Evolutionary conservation across 2,329 filamentous ascomycete species (phyloP), one percentile per base, ranked within the genome.

Genomic region (Colletotrichum sp.): DNA sequence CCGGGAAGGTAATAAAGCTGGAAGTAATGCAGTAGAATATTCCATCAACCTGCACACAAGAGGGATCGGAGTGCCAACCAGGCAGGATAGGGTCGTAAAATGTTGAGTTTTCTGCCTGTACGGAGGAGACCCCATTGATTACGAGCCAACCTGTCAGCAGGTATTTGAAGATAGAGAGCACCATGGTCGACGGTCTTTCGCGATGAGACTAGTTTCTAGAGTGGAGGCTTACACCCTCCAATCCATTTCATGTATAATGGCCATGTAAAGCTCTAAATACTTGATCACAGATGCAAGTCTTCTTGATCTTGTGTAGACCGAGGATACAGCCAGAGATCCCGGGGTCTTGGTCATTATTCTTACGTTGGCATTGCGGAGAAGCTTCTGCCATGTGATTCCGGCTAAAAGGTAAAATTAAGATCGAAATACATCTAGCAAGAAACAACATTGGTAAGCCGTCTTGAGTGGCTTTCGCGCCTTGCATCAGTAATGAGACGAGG

Each of bases 221-320:
- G 30, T 30, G 1, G 30, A 30, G 30, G 30, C 30, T 30, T 11
- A 11, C 3, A 11, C 30, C 30, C 30, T 30, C 30, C 30, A 30
- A 11, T 30, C 30, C 30, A 11, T 30, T 30, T 11, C 30, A 30
- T 11, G 30, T 30, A 30, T 4, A 11, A 30, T 30, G 30, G 30
- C 30, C 28, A 5, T 32, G 1, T 32, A 2, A 13, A 32, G 16
- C 16, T 48, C 11, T 48, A 48, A 48, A 1, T 52, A 52, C n/a
- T 52, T 13, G 1, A 52, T 0, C 3, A 52, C 5, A 8, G 6
- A 22, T 7, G 7, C 3, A 52, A 8, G 1, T 4, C 11, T 22
- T 52, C 19, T 22, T 22, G n/a, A 12, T 7, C 0, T 22, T 48
- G 11, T 4, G 6, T 8, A 13, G 6, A 4, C n/a, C 44, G 6